Conservation (phyloP, 2,329 filamentous ascomycete species). For the Colletotrichum eleusines region DNA sequence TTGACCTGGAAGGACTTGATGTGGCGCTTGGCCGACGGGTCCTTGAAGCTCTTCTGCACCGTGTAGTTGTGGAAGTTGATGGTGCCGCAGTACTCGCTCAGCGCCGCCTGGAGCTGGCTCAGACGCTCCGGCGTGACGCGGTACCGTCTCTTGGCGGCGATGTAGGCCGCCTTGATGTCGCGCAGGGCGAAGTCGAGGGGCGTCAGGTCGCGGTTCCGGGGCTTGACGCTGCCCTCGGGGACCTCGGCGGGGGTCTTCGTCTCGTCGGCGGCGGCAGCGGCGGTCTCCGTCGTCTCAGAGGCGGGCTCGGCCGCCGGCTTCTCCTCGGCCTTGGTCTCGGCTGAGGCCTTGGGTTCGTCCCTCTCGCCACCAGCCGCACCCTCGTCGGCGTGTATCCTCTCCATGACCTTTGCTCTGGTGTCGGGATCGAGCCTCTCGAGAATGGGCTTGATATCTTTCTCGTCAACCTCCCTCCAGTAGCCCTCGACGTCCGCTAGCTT, state of each 20-base stretch:
- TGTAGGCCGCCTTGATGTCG: conserved; percentile 83
- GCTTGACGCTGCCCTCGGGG: conserved; percentile 48
- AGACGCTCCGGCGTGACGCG: conserved; percentile 81
- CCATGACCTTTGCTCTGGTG: conserved; percentile 71
- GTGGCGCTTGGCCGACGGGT: conserved; percentile 87
- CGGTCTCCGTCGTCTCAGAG: conserved; percentile 22
- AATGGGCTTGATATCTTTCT: conserved; percentile 81
- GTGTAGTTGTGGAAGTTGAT: conserved; percentile 98
- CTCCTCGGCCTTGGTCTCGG: conserved; percentile 44
- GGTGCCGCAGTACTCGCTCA: conserved; percentile 84
- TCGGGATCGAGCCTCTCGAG: conserved; percentile 72
- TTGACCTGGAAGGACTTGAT: conserved; percentile 94
- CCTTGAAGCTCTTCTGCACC: conserved; percentile 83
- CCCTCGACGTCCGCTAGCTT: conserved; percentile 81
- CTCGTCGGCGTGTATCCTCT: conserved; percentile 64
- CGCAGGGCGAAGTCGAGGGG: conserved; percentile 76
- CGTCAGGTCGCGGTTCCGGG: conserved; percentile 57
- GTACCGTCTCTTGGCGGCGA: conserved; percentile 85
- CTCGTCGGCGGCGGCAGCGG: no score
- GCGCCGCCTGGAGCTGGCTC: conserved; percentile 78
- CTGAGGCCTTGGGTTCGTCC: conserved; percentile 45
- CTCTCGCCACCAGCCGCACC: conserved; percentile 40
- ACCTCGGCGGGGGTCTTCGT: conserved; percentile 40
- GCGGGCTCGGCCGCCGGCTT: conserved; percentile 36
- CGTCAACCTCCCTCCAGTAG: conserved; percentile 88